A percentile compares a stretch with the other conserved stretches of the same genome.
Evolutionary conservation across 768 basidiomycete genomes (phyloP).

Genomic region (Ramaria rubella): DNA sequence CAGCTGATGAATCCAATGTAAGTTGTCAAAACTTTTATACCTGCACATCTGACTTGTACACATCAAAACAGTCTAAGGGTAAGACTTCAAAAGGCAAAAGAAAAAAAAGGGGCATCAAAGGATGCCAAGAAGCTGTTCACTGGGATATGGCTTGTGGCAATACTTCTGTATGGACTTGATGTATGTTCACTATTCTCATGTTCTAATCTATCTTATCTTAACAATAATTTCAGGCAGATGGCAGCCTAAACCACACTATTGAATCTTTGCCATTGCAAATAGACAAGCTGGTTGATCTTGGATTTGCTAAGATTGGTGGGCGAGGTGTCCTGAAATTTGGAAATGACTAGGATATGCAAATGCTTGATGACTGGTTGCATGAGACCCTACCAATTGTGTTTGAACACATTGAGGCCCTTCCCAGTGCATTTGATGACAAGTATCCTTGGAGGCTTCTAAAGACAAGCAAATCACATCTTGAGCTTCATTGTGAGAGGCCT

Average conservation of each 20-base stretch:
- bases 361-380: not conserved
- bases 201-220: not conserved
- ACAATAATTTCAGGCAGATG: not conserved
- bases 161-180: too few relatives aligned
- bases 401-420: not conserved
- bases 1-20: too few relatives aligned
- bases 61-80: too few relatives aligned
- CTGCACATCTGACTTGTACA: too few relatives aligned
- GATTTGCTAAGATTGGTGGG: not conserved
- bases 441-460: not conserved
- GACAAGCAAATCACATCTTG: not conserved
- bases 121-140: too few relatives aligned
- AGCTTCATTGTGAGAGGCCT: not conserved
- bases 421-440: not conserved
- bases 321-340: not conserved
- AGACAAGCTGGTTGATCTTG: not conserved
- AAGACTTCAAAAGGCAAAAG: too few relatives aligned
- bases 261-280: not conserved
- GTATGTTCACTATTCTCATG: too few relatives aligned
- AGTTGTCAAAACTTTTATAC: too few relatives aligned
- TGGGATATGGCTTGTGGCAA: too few relatives aligned
- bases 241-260: not conserved
- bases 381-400: not conserved
- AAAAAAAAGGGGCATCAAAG: too few relatives aligned
- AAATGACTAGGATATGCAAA: not conserved